A percentile compares a stretch with the other conserved stretches of the same genome.
Conservation (phyloP, 805 yeast species). For the Schwanniomyces vanrijiae region DNA sequence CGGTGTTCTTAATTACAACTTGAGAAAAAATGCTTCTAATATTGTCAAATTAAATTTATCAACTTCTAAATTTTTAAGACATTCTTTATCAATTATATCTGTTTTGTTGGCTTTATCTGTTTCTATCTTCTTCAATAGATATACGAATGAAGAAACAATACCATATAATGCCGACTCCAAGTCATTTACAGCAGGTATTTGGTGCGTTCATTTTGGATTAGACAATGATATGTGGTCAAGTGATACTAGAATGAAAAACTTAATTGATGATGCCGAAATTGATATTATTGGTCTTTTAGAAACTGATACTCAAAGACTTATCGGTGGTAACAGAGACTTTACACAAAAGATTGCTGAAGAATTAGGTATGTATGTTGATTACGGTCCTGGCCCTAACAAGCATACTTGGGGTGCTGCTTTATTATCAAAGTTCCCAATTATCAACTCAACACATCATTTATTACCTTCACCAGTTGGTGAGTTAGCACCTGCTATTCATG, state of each 20-base stretch:
- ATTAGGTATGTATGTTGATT: slow-evolving; percentile 91
- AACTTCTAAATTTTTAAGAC: slow-evolving; percentile 17
- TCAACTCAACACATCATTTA: slow-evolving; percentile 86
- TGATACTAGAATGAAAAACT: slow-evolving; percentile 83
- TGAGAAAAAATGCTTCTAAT: slow-evolving; percentile 22
- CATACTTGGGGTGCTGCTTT: slow-evolving; percentile 98
- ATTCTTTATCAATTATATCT: slow-evolving; percentile 34
- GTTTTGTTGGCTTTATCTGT: slow-evolving; percentile 52
- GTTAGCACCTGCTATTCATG: slow-evolving; percentile 96
- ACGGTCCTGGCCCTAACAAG: slow-evolving; percentile 96
- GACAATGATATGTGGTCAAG: slow-evolving; percentile 99
- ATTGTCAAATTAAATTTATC: slow-evolving; percentile 19
- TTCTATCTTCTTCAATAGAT: slow-evolving; percentile 55
- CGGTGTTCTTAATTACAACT: slow-evolving; percentile 48
- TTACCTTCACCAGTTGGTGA: slow-evolving; percentile 98
- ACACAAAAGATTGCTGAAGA: slow-evolving; percentile 91
- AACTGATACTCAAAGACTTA: slow-evolving; percentile 88
- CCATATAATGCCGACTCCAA: slow-evolving; percentile 50
- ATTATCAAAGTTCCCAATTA: slow-evolving; percentile 89
- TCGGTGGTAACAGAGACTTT: slow-evolving; percentile 93
- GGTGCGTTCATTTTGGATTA: slow-evolving; percentile 97
- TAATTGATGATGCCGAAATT: slow-evolving; percentile 80
- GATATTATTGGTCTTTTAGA: slow-evolving; percentile 91
- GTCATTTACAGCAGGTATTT: slow-evolving; percentile 89
- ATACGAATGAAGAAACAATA: slow-evolving; percentile 65